Evolutionary conservation across 2,329 filamentous ascomycete species (phyloP), one percentile per base, ranked within the genome.

Genomic region (Colletotrichum ledebouriae): DNA sequence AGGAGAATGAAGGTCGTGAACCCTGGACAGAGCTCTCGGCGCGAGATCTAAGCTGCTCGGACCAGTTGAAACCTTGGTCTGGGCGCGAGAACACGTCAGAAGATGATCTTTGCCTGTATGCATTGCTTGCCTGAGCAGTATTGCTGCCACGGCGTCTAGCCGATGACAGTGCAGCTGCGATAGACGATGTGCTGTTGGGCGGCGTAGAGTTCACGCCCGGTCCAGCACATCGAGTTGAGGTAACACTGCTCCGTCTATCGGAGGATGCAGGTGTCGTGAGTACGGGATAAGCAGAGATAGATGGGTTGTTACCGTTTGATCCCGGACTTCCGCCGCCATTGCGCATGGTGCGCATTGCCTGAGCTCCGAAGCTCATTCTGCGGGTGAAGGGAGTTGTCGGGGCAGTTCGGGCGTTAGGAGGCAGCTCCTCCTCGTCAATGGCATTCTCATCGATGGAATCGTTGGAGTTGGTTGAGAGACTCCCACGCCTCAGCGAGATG

Each of bases 21-120:
- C 84, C 85, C 49, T 86, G 80, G 67, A 90, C 86, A 75, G 89
- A 91, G 81, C 94, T 94, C 83, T 97, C 94, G 75, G 94, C 94
- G 78, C 94, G 92, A 76, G 90, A 92, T 80, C 94, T 93, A 85
- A 98, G 89, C 84, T 97, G 94, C 84, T 98, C 95, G 78, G 94
- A 93, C 92, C 95, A 97, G 83, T 97, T 97, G 87, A 97, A 97
- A 80, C 93, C 93, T 86, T 79, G 94, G 86, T 93, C 92, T 94
- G 88, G 82, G 81, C 86, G 87, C 83, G 78, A 76, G 72, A 81
- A 82, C 81, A 82, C 83, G 89, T 92, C 87, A 92, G 90, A 89
- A 87, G 83, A 79, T 80, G 84, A 82, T 89, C 77, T 81, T 78
- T 83, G 78, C 79, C 80, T 76, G 78, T 85, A 84, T 84, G 81